phyloP scores from a whole-genome alignment of 2,329 filamentous ascomycete genomes.

The Lachnellula subtilissima region DNA sequence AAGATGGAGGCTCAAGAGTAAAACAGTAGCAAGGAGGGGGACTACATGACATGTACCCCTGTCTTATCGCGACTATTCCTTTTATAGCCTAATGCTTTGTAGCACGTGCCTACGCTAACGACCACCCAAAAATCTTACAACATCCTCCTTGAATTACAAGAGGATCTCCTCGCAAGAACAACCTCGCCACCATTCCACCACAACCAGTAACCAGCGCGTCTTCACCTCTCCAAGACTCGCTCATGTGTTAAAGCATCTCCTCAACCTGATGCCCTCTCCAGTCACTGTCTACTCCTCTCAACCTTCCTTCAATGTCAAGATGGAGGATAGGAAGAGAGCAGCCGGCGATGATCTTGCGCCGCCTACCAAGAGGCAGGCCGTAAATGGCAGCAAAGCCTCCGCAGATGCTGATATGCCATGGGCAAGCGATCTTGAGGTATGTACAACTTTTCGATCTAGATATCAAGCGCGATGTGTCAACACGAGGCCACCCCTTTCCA shows the following conservation, averaged over 20 bases:
- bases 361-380: constrained; percentile 84
- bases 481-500: constrained; percentile 10
- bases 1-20: neutral
- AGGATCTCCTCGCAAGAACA: neutral
- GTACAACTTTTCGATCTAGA: constrained; percentile 38
- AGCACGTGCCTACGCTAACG: too few relatives aligned
- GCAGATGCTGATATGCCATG: constrained; percentile 64
- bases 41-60: too few relatives aligned
- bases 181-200: constrained; percentile 17
- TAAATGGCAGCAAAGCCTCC: constrained; percentile 68
- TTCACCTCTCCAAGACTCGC: constrained; percentile 8
- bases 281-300: constrained; percentile 66
- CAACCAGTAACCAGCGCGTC: neutral
- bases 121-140: neutral
- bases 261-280: constrained; percentile 74
- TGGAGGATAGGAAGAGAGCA: constrained; percentile 99
- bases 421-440: constrained; percentile 69
- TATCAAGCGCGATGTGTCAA: constrained; percentile 14
- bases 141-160: neutral
- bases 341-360: constrained; percentile 82
- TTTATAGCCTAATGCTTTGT: too few relatives aligned
- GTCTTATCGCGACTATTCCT: too few relatives aligned
- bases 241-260: constrained; percentile 33
- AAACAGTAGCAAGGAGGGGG: too few relatives aligned
- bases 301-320: constrained; percentile 76